Evolutionary conservation across 83 land plant genomes (phyloP).

Genomic region (Picea engelmannii): DNA sequence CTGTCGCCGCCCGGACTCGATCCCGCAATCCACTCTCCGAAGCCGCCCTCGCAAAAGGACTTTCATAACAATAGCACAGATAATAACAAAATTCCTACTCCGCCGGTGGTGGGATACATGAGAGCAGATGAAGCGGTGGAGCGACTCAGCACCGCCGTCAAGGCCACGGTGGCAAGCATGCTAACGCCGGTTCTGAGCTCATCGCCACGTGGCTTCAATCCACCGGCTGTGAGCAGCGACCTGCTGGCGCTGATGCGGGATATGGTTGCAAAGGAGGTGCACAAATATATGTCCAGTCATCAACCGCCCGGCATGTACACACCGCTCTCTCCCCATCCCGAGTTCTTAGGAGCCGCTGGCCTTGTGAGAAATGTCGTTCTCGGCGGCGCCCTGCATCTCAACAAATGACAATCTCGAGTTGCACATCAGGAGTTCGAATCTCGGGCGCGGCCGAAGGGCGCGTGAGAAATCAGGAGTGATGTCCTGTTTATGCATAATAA

Average conservation of each 20-base stretch:
- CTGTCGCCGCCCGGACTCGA: slow-evolving; percentile 55
- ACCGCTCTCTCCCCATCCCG: slow-evolving; percentile 9
- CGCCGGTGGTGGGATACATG: slow-evolving; percentile 18
- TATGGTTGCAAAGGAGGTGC: slow-evolving; percentile 62
- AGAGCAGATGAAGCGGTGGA: slow-evolving; percentile 31
- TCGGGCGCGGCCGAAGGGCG: neutral
- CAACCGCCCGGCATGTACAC: slow-evolving; percentile 23
- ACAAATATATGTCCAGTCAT: slow-evolving; percentile 41
- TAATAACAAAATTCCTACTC: neutral
- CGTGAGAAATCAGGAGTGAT: too few species aligned
- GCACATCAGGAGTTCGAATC: neutral
- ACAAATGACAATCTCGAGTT: neutral
- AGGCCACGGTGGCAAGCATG: slow-evolving; percentile 18
- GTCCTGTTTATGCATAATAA: too few species aligned
- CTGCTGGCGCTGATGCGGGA: slow-evolving; percentile 64
- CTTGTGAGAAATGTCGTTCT: slow-evolving; percentile 3
- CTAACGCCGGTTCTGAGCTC: slow-evolving; percentile 16
- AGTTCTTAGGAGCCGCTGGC: neutral
- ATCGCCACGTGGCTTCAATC: neutral
- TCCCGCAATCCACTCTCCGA: slow-evolving; percentile 7
- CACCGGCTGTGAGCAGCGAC: slow-evolving; percentile 13
- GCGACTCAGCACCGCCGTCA: slow-evolving; percentile 20
- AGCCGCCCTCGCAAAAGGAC: neutral
- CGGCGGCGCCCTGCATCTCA: slow-evolving; percentile 6
- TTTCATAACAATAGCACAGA: neutral